Evolutionary conservation across 345 rosid species (phyloP), one percentile per base, ranked within the genome.

Genomic region (Melaleuca alternifolia): DNA sequence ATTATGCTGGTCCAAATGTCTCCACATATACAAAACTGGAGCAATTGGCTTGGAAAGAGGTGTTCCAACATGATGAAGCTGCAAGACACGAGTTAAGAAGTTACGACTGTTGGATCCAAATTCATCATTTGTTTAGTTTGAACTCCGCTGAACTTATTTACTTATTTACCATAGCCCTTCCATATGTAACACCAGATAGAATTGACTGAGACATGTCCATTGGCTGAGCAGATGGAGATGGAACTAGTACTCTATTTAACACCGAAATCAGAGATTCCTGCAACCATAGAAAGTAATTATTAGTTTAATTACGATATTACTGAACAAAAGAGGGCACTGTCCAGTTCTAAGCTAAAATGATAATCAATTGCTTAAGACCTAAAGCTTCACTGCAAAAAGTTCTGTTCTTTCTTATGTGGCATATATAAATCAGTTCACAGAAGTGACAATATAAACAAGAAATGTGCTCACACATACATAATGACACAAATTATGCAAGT

Each of bases 11-110:
- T 83, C 61, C 61, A 84, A 89, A 82, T 96, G 96, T 87, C 89
- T 89, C 98, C 97, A 97, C 93, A 96, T 93, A 88, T 92, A 96
- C 76, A 87, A 92, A 89, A 95, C 96, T 75, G 96, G 98, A 83
- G 95, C 93, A 76, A 97, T 92, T 48, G 91, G 85, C 87, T 86
- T 92, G 52, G 95, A 91, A 89, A 86, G 51, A 21, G 94, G 93
- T 52, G 87, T 92, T 57, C 93, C 95, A 53, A 89, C 93, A 90
- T 96, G 91, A 92, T 93, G 93, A 87, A 97, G 96, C 99, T 96
- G 92, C 77, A 87, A 90, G 85, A 87, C 54, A 86, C 6, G n/a
- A 82, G 8, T 50, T 18, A 84, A n/a, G 87, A 52, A 82, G 14
- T 71, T 52, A 84, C 83, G 54, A 33, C 7, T 5, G 23, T 33